Evolutionary conservation across 23 red algal species (phyloP).

Genomic region (Gracilaria gracilis): DNA sequence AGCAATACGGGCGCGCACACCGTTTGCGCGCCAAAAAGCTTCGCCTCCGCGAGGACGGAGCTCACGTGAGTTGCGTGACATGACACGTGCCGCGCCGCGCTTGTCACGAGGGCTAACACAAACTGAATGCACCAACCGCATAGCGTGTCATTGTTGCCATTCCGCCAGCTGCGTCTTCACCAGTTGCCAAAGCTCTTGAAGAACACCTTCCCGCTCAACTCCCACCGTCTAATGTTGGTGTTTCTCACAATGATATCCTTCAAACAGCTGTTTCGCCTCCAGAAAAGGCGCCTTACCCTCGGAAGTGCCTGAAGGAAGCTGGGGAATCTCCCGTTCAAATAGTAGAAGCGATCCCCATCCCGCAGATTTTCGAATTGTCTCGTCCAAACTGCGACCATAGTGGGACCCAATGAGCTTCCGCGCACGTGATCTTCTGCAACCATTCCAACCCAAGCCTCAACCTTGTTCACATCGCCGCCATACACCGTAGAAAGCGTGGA

Average conservation of each 20-base stretch:
- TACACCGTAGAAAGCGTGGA: conserved; percentile 17
- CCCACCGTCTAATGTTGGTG: neutral
- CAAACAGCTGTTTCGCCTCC: neutral
- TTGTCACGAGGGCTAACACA: neutral
- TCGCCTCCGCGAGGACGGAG: too few species aligned
- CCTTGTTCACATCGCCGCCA: conserved; percentile 52
- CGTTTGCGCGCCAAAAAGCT: too few species aligned
- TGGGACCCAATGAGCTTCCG: conserved; percentile 35
- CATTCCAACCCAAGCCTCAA: conserved; percentile 61
- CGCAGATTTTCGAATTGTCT: conserved; percentile 55
- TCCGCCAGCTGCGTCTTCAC: neutral
- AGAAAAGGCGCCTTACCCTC: neutral
- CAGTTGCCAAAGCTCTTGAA: neutral
- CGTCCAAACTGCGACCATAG: conserved; percentile 41
- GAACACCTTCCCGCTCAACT: conserved; percentile 16
- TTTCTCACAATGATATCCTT: conserved; percentile 46
- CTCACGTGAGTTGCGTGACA: conserved; percentile 13
- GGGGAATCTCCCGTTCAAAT: conserved; percentile 31
- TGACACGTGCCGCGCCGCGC: neutral
- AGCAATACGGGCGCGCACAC: too few species aligned
- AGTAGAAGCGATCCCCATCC: conserved; percentile 76
- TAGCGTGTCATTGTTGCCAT: neutral
- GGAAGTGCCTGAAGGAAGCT: neutral
- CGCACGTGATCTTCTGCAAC: conserved; percentile 59
- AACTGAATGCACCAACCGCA: neutral